These are phyloP conservation scores for Xylaria castorea DNA, from an alignment of 495 filamentous ascomycete genomes.

Conservation along the genomic window DNA sequence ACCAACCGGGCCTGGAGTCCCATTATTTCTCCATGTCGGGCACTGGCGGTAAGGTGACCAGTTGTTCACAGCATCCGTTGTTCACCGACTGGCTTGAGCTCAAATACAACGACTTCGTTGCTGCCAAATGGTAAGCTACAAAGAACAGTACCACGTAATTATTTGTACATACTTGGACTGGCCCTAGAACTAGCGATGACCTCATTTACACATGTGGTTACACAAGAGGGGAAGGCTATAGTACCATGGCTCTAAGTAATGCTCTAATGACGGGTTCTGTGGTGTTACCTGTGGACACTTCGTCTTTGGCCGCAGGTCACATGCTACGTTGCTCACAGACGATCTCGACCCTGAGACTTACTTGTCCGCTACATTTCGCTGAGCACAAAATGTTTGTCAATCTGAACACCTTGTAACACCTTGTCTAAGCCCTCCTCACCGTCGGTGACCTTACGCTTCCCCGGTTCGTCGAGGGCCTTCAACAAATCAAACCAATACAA, in stretches of 20 bases:
- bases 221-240: background rate
- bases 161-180: background rate
- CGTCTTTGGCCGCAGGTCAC: background rate
- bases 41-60: background rate
- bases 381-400: background rate
- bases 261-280: background rate
- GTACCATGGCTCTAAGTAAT: background rate
- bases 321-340: background rate
- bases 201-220: background rate
- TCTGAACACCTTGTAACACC: background rate
- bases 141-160: background rate
- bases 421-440: background rate
- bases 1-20: background rate
- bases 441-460: background rate
- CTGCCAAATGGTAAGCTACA: background rate
- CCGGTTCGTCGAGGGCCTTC: background rate
- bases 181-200: background rate
- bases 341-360: background rate
- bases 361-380: background rate
- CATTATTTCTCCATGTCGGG: constrained; percentile 7
- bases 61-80: background rate
- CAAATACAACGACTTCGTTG: background rate
- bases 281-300: background rate
- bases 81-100: background rate
- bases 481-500: background rate